Evolutionary conservation across 345 rosid species (phyloP), one percentile per base, ranked within the genome.

Genomic region (Lepidium africanum): DNA sequence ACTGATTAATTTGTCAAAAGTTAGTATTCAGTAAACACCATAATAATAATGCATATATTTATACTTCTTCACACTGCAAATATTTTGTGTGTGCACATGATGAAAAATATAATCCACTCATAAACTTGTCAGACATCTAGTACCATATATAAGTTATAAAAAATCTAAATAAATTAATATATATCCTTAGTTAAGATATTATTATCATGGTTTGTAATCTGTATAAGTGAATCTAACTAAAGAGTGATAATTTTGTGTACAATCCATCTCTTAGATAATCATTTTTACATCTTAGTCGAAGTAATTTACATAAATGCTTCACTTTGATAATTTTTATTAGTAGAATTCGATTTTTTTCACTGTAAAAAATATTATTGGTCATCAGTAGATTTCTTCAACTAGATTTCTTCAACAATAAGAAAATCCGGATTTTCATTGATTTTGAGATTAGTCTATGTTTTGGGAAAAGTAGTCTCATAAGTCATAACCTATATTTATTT

Each of bases 1-100:
- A 53, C 39, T 35, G 40, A 41, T 32, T 41, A 33, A 43, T 42
- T 51, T 61, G 69, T 71, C 76, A 63, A 62, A 71, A 63, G 54
- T 54, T 42, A 71, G 32, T 35, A 35, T 27, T 5, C 7, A 30
- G 33, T 30, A 30, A 5, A 6, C 7, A 38, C 30, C 11, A 37
- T 9, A 43, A 30, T 56, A 15, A 56, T 67, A 37, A 11, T 42
- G 47, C 42, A 0, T 37, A 25, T 19, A 47, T 11, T 5, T n/a
- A 27, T 50, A 51, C 56, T 32, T 35, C 47, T 42, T 39, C 16
- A 32, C 55, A 33, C 25, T 36, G 35, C 10, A 39, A n/a, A 23
- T 9, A 9, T n/a, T 37, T 30, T 25, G 33, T 51, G 15, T 63
- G 69, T 63, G 69, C 48, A 43, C 69, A 54, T 54, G 64, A 55